Evolutionary conservation across 2,329 filamentous ascomycete genomes (phyloP).

Genomic region (Botrytis pseudocinerea): DNA sequence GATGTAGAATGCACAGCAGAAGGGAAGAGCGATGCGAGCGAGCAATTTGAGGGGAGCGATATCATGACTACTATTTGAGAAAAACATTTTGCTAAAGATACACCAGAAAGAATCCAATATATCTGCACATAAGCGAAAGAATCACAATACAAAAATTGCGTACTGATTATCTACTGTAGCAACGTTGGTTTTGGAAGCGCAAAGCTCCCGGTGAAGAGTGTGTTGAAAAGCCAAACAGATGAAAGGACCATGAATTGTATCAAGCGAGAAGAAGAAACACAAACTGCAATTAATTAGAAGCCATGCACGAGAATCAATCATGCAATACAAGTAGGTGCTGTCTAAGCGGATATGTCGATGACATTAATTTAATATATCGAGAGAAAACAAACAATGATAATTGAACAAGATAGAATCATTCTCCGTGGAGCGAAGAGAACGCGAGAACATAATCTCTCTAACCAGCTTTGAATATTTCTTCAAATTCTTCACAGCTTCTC

Average conservation of each 20-base stretch:
- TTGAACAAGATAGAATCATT: too few species aligned
- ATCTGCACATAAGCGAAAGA: too few species aligned
- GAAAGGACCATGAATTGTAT: background rate
- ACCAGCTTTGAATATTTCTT: too few species aligned
- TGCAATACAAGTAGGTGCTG: background rate
- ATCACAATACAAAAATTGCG: background rate
- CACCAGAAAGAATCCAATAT: too few species aligned
- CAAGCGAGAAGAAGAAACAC: too few species aligned
- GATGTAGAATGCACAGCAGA: background rate
- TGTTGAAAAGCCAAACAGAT: background rate
- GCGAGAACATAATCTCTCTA: background rate
- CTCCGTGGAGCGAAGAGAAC: too few species aligned
- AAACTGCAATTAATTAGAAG: too few species aligned
- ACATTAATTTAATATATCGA: too few species aligned
- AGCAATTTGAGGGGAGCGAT: background rate
- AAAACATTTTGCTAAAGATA: rapidly evolving
- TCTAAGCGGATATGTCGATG: background rate
- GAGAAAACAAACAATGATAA: rapidly evolving
- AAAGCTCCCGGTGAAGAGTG: background rate
- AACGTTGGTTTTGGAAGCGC: background rate
- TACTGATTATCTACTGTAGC: background rate
- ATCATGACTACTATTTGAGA: background rate
- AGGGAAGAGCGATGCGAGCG: background rate
- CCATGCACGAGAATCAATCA: background rate
- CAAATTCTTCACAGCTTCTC: too few species aligned